Base-by-base conservation (phyloP, 2,329 filamentous ascomycete species). In the Didymellaceae sp. region DNA sequence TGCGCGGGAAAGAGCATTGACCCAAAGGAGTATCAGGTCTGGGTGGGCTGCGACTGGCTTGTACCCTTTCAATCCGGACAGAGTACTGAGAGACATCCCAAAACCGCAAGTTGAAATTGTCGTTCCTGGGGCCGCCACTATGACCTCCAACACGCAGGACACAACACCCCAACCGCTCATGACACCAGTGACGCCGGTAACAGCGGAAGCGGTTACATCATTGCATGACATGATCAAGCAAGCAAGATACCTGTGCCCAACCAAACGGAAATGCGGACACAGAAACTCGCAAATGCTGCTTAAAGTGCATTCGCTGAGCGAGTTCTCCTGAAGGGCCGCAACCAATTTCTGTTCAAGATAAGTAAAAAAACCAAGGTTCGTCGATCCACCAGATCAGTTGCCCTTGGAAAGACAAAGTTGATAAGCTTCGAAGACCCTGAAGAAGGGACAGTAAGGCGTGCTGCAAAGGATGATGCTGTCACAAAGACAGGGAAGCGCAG, bases 61-160 rank as follows among this genome's bases (percentile, higher is more conserved):
- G 21, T 63, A 58, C 30, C 66, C 59, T 10, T 70, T 68, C 37
- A 68, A 70, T 47, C 64, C 54, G 58, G 28, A 67, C n/a, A 68
- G 59, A 53, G 67, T 71, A 38, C 59, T 72, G 9, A 55, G 45
- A 54, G 44, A 54, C 52, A 64, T 61, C 14, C 63, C 49, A n/a
- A 62, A 60, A 41, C 65, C 59, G 4, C 51, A 45, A 11, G 38
- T 44, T 48, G 14, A 55, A 48, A 32, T 52, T 34, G 51, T 42
- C 35, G 52, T 55, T 42, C 45, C 38, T 41, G 37, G 39, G 8
- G 16, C 25, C 7, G 25, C 10, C 16, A 20, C 4, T 8, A 20
- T 9, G 4, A 6, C n/a, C 16, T 3, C 34, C 3, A 3, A 5
- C 42, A 34, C 33, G 9, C 55, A 59, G 57, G 39, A 59, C 28